Evolutionary conservation across 208 protist species (phyloP).

Genomic region (Balamuthia mandrillaris): DNA sequence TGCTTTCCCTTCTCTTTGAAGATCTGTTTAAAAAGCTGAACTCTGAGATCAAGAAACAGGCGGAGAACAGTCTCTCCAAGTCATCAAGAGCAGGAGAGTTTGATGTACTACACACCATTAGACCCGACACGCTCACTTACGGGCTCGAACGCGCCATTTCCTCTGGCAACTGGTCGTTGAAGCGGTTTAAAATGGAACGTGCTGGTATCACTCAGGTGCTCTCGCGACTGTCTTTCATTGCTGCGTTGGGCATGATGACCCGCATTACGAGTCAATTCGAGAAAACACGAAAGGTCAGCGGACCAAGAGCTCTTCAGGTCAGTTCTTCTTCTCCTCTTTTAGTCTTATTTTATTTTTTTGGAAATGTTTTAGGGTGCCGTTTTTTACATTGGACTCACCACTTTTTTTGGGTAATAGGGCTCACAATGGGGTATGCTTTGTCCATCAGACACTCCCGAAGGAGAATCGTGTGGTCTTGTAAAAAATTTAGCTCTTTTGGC

Average conservation of each 20-base stretch:
- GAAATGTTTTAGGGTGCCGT: background rate
- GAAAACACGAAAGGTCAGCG: slow-evolving; percentile 96
- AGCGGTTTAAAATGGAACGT: slow-evolving; percentile 92
- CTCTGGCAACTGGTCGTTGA: slow-evolving; percentile 94
- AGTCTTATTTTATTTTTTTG: background rate
- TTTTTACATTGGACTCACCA: background rate
- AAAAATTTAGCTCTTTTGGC: slow-evolving; percentile 99
- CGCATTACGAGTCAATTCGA: slow-evolving; percentile 97
- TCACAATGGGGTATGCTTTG: slow-evolving; percentile 99
- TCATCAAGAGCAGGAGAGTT: slow-evolving; percentile 82
- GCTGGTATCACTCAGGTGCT: slow-evolving; percentile 91
- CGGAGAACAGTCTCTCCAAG: slow-evolving; percentile 85
- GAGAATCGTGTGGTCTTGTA: slow-evolving; percentile 97
- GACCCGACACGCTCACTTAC: slow-evolving; percentile 91
- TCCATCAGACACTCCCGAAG: slow-evolving; percentile 98
- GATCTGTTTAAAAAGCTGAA: slow-evolving; percentile 98
- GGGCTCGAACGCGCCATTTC: slow-evolving; percentile 94
- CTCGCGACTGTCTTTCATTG: slow-evolving; percentile 97
- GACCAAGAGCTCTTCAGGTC: slow-evolving; percentile 75
- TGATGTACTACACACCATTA: slow-evolving; percentile 88
- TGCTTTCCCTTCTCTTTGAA: slow-evolving; percentile 98
- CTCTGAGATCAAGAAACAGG: slow-evolving; percentile 86
- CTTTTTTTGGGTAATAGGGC: slow-evolving; percentile 81
- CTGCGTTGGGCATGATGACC: slow-evolving; percentile 98
- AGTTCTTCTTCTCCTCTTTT: background rate